These are phyloP conservation scores for Myriosclerotinia duriaeana DNA, from an alignment of 2,329 filamentous ascomycete genomes.

Conservation along the genomic window DNA sequence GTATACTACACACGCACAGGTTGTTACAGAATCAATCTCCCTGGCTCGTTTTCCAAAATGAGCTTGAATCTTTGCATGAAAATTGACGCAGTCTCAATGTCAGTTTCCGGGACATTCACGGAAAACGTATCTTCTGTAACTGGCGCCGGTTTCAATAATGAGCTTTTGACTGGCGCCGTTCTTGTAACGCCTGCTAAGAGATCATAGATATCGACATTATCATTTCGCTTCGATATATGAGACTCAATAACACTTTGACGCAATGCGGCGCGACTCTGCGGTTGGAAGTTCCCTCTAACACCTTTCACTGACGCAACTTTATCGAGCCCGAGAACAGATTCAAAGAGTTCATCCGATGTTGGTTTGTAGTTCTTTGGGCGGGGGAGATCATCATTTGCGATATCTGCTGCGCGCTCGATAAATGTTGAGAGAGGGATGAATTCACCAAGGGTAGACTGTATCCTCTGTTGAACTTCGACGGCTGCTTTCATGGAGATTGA, in stretches of 20 bases:
- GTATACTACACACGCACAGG: constrained; percentile 26
- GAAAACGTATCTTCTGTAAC: constrained; percentile 75
- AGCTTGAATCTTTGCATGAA: constrained; percentile 87
- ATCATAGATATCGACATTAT: constrained; percentile 77
- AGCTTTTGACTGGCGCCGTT: constrained; percentile 31
- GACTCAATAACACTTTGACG: constrained; percentile 37
- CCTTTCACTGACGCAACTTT: constrained; percentile 50
- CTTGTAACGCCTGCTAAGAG: constrained; percentile 59
- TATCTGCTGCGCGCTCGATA: constrained; percentile 76
- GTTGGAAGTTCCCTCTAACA: constrained; percentile 64
- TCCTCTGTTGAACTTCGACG: constrained; percentile 74
- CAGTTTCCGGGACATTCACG: constrained; percentile 72
- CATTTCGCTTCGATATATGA: constrained; percentile 39
- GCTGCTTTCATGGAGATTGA: constrained; percentile 78
- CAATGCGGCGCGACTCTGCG: constrained; percentile 62
- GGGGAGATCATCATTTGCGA: constrained; percentile 86
- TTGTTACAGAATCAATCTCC: constrained; percentile 63
- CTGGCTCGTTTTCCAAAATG: constrained; percentile 78
- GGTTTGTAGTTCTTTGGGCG: constrained; percentile 62
- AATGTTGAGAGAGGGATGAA: constrained; percentile 84
- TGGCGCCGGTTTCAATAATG: constrained; percentile 43
- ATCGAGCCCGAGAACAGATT: constrained; percentile 76
- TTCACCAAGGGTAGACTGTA: constrained; percentile 74
- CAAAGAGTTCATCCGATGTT: constrained; percentile 80
- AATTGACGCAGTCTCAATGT: constrained; percentile 75